These are phyloP conservation scores for Solanum corneliomulleri DNA, from an alignment of 257 asterid genomes.

Conservation along the genomic window DNA sequence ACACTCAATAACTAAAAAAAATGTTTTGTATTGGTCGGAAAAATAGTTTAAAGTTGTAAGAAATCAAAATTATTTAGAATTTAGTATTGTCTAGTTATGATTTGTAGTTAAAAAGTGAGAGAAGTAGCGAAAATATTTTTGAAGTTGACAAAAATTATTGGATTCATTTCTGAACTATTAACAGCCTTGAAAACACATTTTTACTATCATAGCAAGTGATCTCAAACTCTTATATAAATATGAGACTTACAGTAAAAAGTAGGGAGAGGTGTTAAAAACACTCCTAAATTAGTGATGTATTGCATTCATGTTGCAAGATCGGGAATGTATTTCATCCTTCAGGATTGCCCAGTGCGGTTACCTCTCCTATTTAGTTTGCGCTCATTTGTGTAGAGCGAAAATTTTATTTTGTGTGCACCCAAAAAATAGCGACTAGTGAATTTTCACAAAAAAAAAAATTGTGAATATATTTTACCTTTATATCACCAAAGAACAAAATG, in stretches of 20 bases:
- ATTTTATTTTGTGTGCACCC: no score
- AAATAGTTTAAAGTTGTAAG: not conserved
- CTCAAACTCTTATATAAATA: not conserved
- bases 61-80: not conserved
- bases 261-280: not conserved
- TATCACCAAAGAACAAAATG: not conserved
- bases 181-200: no score
- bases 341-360: no score
- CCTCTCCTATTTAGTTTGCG: no score
- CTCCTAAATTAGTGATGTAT: not conserved
- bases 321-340: no score
- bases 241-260: no score
- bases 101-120: not conserved
- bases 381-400: accelerated
- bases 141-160: no score
- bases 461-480: not conserved
- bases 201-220: not conserved
- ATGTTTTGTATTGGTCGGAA: not conserved
- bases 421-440: no score
- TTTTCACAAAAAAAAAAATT: no score
- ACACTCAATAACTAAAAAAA: slow-evolving; percentile 4
- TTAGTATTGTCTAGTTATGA: not conserved
- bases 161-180: not conserved
- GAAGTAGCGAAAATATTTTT: no score
- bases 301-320: not conserved